phyloP scores from a whole-genome alignment of 495 filamentous ascomycete genomes.

The Penicillium robsamsonii region DNA sequence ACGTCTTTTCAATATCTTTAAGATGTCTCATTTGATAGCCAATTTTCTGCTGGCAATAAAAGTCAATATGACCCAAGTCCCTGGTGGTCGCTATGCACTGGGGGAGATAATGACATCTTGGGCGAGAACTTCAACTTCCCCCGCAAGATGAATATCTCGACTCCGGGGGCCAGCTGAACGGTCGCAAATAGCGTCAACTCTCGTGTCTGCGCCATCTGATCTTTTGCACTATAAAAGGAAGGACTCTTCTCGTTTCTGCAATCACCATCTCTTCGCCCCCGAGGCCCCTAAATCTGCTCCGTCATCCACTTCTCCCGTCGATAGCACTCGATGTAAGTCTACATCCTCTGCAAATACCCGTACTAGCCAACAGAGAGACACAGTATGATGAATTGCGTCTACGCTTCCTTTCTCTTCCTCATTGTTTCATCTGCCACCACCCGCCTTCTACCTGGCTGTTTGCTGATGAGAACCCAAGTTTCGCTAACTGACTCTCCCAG shows the following conservation, averaged over 20 bases:
- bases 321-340: conserved; percentile 1
- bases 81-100: background rate
- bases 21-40: background rate
- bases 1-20: background rate
- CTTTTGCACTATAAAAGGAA: background rate
- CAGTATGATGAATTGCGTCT: background rate
- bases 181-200: background rate
- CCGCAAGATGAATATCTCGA: background rate
- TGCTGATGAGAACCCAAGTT: conserved; percentile 4
- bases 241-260: background rate
- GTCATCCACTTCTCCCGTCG: background rate
- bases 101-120: conserved; percentile 1
- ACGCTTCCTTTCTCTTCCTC: conserved; percentile 4
- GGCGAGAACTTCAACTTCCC: conserved; percentile 12
- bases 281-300: background rate
- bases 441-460: conserved; percentile 4
- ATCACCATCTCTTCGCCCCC: background rate
- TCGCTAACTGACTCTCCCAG: conserved; percentile 4
- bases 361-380: background rate
- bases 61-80: background rate
- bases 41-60: background rate
- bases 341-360: no score
- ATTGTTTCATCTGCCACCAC: conserved; percentile 4
- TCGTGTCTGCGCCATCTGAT: background rate
- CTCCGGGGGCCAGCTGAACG: background rate